These are phyloP conservation scores for Fusarium newnesense DNA, from an alignment of 2,329 filamentous ascomycete species.

Conservation along the genomic window DNA sequence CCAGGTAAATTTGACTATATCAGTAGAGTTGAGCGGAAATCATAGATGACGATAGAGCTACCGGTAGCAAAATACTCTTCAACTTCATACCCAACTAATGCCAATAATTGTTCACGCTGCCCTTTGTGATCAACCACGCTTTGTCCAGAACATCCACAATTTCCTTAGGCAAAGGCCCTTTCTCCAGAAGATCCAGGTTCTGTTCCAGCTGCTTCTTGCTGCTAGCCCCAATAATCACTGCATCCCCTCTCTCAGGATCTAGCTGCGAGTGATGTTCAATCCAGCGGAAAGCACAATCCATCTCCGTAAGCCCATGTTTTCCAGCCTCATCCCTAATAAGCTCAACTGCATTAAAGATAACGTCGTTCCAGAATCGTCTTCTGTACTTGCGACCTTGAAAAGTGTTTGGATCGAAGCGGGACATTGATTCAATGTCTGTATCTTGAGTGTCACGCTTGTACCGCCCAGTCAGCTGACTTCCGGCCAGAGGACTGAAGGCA, in stretches of 20 bases:
- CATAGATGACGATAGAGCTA: not conserved
- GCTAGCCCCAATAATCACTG: slow-evolving; percentile 62
- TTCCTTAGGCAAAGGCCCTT: slow-evolving; percentile 76
- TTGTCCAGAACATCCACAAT: slow-evolving; percentile 64
- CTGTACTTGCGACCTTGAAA: slow-evolving; percentile 18
- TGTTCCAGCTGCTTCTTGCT: slow-evolving; percentile 59
- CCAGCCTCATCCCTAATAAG: slow-evolving; percentile 70
- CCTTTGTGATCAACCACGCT: not conserved
- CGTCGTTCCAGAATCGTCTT: slow-evolving; percentile 69
- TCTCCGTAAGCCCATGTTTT: slow-evolving; percentile 71
- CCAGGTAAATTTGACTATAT: no score
- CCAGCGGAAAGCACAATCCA: slow-evolving; percentile 78
- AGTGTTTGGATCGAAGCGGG: slow-evolving; percentile 36
- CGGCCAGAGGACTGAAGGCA: slow-evolving; percentile 77
- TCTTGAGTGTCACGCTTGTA: slow-evolving; percentile 45
- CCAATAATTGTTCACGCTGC: slow-evolving; percentile 1
- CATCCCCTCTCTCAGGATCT: slow-evolving; percentile 53
- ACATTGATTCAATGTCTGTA: slow-evolving; percentile 32
- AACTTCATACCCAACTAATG: not conserved
- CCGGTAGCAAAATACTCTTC: no score
- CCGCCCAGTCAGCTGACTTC: slow-evolving; percentile 76
- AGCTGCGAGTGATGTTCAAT: slow-evolving; percentile 68
- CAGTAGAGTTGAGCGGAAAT: no score
- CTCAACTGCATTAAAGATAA: slow-evolving; percentile 65
- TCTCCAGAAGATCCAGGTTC: slow-evolving; percentile 56